Base-by-base conservation (phyloP, 2,329 filamentous ascomycete species). In the Ramichloridium luteum region DNA sequence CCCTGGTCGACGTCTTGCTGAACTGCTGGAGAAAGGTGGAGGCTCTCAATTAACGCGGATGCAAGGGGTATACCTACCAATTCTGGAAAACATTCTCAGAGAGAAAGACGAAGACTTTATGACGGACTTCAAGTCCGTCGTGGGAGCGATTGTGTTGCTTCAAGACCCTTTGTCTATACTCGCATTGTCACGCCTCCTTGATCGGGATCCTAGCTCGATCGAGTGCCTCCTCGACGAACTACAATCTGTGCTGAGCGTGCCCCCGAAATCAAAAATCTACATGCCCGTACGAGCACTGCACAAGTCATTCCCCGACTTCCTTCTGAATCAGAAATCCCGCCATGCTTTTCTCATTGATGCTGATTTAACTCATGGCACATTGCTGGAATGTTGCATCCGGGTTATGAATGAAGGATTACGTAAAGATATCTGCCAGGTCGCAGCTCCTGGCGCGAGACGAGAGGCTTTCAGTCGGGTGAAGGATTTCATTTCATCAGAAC, bases 281-380 rank as follows among this genome's bases (percentile, higher is more conserved):
- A n/a, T n/a, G 5, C 44, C 45, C 14, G 31, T 53, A 13, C 30
- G 41, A 23, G 27, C 45, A 13, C 35, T 50, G 6, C 49, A 51
- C 33, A 20, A 40, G n/a, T 51, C 48, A 5, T 51, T 51, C 34
- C 37, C 40, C 4, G 48, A 50, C 13, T 52, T 49, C 27, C 42
- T 51, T 6, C 31, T 51, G 9, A 36, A 48, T 25, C 30, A 18
- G n/a, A 25, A 36, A 4, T n/a, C n/a, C n/a, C n/a, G n/a, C n/a
- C 25, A 25, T n/a, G n/a, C 25, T 10, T 44, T 48, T 31, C 30
- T 23, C 28, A 32, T 49, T 15, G 34, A 44, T 32, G 37, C 41
- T 23, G 11, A 20, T 5, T 8, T 31, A 26, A 34, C 35, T 16
- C 40, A 49, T 32, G 14, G 18, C 3, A 15, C 28, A 4, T 28